A percentile compares a stretch with the other conserved stretches of the same genome.
These are phyloP conservation scores for Hemileccinum rubropunctum DNA, from an alignment of 768 basidiomycete genomes.

Conservation along the genomic window DNA sequence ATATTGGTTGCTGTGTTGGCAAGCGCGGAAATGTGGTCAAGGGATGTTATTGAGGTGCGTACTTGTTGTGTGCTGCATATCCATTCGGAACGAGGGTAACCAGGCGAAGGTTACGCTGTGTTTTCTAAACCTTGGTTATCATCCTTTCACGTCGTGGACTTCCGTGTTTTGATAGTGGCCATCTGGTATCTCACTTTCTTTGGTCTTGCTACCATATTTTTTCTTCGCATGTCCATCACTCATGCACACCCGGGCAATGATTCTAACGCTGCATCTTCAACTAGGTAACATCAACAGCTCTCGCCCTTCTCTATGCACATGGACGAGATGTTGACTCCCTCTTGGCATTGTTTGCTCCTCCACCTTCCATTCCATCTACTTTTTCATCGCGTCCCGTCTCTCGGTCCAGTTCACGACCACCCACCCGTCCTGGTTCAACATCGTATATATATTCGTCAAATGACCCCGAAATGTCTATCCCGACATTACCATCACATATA, in stretches of 20 bases:
- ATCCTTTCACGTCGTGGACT: neutral
- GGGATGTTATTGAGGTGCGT: constrained; percentile 45
- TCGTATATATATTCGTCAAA: constrained; percentile 9
- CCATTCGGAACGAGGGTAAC: neutral
- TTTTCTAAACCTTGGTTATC: constrained; percentile 37
- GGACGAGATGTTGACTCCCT: constrained; percentile 22
- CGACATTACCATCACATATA: constrained; percentile 10
- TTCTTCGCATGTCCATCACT: neutral
- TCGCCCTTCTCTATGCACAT: constrained; percentile 28
- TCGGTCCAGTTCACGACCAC: constrained; percentile 19
- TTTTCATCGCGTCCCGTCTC: constrained; percentile 20
- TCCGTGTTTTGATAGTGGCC: constrained; percentile 37
- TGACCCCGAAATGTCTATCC: neutral
- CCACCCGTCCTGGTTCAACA: constrained; percentile 21
- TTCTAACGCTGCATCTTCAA: constrained; percentile 18
- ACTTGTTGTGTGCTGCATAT: constrained; percentile 4
- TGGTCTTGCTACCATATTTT: neutral
- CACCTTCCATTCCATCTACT: neutral
- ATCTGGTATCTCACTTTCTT: constrained; percentile 40
- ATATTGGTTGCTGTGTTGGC: constrained; percentile 36
- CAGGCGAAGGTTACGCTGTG: constrained; percentile 45
- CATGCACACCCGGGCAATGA: neutral
- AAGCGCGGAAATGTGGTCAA: constrained; percentile 53
- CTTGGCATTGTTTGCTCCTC: constrained; percentile 16
- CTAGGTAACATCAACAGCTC: constrained; percentile 29